Evolutionary conservation across 2,329 filamentous ascomycete species (phyloP).

Genomic region (Apiospora sp.): DNA sequence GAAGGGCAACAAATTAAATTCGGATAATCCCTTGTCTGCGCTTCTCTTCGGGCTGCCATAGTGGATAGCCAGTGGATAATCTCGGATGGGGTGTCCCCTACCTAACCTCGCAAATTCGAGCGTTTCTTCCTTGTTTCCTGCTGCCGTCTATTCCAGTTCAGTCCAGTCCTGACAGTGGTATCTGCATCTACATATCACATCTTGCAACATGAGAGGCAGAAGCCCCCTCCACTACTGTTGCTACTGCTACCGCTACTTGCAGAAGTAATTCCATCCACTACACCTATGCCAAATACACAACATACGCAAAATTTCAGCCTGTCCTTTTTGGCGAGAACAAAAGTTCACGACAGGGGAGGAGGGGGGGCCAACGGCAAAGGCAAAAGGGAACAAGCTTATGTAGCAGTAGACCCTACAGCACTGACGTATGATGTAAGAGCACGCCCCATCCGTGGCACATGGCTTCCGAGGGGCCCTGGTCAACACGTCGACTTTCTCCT

Average conservation of each 20-base stretch:
- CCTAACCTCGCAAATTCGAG: constrained; percentile 19
- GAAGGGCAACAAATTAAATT: constrained; percentile 22
- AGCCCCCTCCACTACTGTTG: neutral
- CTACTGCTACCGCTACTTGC: too few species aligned
- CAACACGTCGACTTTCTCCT: constrained; percentile 13
- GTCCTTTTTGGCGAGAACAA: neutral
- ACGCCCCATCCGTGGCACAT: constrained; percentile 16
- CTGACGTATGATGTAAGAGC: constrained; percentile 21
- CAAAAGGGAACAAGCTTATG: constrained; percentile 8
- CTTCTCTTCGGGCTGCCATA: constrained; percentile 20
- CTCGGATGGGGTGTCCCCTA: constrained; percentile 13
- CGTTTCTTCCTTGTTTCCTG: constrained; percentile 11
- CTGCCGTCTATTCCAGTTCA: neutral
- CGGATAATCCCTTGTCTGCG: constrained; percentile 18
- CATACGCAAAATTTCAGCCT: neutral
- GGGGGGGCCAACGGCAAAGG: too few species aligned
- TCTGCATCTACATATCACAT: neutral
- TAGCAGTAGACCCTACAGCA: constrained; percentile 15
- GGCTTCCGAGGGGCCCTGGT: constrained; percentile 13
- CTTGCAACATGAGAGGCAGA: neutral
- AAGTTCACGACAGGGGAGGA: neutral
- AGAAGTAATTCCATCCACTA: neutral
- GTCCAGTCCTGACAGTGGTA: too few species aligned
- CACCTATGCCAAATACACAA: neutral
- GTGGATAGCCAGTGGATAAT: constrained; percentile 15